Conservation (phyloP, 148 eudicot species). For the Nepenthes mirabilis region DNA sequence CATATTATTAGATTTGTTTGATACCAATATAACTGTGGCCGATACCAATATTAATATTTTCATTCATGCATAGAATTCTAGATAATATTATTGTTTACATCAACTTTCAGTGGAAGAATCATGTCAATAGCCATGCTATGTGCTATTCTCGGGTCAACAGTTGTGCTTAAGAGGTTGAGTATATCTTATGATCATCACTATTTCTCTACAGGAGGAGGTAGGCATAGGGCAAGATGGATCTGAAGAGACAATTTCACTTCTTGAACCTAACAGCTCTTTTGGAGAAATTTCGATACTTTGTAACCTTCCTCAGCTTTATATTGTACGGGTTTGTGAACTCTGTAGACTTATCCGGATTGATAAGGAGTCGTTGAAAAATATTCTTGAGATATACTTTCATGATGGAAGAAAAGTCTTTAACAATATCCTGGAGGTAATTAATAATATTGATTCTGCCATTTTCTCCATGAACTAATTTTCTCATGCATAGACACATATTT, state of each 20-base stretch:
- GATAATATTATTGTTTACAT: not conserved
- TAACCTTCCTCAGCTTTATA: constrained; percentile 80
- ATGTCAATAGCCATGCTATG: not conserved
- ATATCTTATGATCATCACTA: not conserved
- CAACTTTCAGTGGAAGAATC: not conserved
- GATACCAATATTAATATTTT: too few species aligned
- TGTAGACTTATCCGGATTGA: constrained; percentile 83
- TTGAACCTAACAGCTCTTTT: constrained; percentile 49
- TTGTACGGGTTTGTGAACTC: constrained; percentile 64
- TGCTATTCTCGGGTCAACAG: not conserved
- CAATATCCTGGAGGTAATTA: constrained; percentile 71
- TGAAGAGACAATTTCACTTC: constrained; percentile 40
- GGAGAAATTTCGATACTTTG: constrained; percentile 82
- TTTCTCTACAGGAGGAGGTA: constrained; percentile 58
- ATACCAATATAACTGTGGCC: not conserved
- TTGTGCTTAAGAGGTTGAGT: not conserved
- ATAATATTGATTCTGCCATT: not conserved
- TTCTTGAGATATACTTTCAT: constrained; percentile 73
- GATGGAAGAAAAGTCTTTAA: constrained; percentile 65
- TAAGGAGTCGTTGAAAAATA: constrained; percentile 69
- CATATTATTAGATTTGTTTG: too few species aligned
- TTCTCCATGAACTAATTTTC: not conserved
- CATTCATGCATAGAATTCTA: not conserved
- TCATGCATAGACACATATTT: too few species aligned
- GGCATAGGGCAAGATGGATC: constrained; percentile 45